Base-by-base conservation (phyloP, 768 basidiomycete species). In the Lentinus brumalis region DNA sequence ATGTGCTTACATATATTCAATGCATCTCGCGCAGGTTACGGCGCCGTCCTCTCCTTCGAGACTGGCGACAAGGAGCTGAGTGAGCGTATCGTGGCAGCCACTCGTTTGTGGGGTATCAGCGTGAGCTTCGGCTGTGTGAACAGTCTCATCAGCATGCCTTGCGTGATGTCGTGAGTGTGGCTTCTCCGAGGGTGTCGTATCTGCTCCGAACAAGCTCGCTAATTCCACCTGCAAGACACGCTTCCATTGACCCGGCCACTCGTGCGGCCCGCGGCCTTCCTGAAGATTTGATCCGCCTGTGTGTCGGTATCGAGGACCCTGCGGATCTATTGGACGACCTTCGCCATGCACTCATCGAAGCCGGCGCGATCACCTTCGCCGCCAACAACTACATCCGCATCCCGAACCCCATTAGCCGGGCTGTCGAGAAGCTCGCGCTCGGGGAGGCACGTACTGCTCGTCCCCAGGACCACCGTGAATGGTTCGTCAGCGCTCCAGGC, bases 81-180 rank as follows among this genome's bases (percentile, higher is more conserved):
- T 71, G 95, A 98, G 75, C 84, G 88, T 53, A 91, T 98, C 61
- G 95, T 99, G 9, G 96, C 90, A 5, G 91, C 88, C 0, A 92
- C 97, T 15, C 83, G 94, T 55, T 78, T 99, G 30, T 99, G 96
- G 96, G 93, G 96, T 18, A 98, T 99, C 70, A 94, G 91, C 63
- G 97, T 99, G 68, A 95, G 93, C 72, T 99, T 99, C 70, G 97
- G 97, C 35, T 95, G 92, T 66, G 96, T 99, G 62, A 99, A 99
- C 78, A 94, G 92, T 70, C 74, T 99, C 73, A 98, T 98, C 76
- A 94, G 92, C 65, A 98, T 99, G 96, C 97, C 97, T 40, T 98
- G 97, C 73, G 87, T 94, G 68, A 98, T 99, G 97, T 97, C 95
- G 96, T 98, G 75, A 78, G 96, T 91, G 5, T 39, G 39, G 56